Conservation (phyloP, 306 rosid species). For the Mimosa pudica region DNA sequence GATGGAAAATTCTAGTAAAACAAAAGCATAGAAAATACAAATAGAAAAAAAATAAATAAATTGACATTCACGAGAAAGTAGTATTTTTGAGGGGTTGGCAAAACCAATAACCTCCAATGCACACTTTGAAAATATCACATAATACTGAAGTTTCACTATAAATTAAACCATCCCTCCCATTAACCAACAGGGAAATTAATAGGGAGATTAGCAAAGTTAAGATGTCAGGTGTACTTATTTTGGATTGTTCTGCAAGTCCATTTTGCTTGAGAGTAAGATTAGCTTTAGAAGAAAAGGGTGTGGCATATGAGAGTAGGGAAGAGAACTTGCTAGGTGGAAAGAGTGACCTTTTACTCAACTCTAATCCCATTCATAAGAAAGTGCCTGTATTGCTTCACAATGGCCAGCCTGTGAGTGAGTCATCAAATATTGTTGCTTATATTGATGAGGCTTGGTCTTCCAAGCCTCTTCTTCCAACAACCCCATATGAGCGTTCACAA, state of each 20-base stretch:
- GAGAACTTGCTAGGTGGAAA: constrained; percentile 72
- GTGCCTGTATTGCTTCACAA: constrained; percentile 70
- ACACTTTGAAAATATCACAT: neutral
- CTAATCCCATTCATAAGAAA: constrained; percentile 63
- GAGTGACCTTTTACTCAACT: constrained; percentile 59
- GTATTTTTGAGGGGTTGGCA: neutral
- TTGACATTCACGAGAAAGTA: neutral
- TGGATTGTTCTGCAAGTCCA: constrained; percentile 52
- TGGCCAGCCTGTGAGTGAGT: constrained; percentile 55
- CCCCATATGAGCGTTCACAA: constrained; percentile 55
- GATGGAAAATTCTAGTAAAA: neutral
- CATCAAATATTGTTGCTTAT: constrained; percentile 48
- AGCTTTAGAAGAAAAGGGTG: constrained; percentile 63
- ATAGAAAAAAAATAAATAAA: neutral
- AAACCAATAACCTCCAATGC: neutral
- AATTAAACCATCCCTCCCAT: neutral
- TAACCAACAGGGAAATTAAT: neutral
- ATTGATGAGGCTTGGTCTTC: constrained; percentile 62
- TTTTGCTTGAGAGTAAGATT: constrained; percentile 58
- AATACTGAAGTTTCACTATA: neutral
- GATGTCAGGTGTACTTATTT: constrained; percentile 41
- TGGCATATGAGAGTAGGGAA: constrained; percentile 37
- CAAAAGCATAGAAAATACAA: neutral
- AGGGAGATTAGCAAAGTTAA: neutral
- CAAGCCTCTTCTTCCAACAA: constrained; percentile 56